Base-by-base conservation (phyloP, 2,329 filamentous ascomycete species). In the Aspergillus brunneoviolaceus region DNA sequence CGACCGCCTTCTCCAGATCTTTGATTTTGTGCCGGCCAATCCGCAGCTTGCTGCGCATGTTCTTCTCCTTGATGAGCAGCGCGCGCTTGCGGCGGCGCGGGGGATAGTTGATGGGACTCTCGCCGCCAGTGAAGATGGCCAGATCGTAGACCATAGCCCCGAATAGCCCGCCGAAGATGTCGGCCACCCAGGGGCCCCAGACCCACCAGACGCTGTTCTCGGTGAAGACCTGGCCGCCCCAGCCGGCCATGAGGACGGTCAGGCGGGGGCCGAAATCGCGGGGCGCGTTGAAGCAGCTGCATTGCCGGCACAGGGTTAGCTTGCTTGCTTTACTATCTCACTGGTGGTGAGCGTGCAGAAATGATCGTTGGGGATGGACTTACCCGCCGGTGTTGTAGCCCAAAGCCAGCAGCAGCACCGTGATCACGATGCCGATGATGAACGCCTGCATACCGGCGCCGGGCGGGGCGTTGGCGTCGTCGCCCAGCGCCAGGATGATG, bases 381-480 rank as follows among this genome's bases (percentile, higher is more conserved):
- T 62, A 72, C 66, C 70, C 70, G 19, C 75, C 75, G 3, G 73
- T 76, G 47, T 76, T 76, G 61, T 72, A 76, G 0, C 72, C 73
- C 14, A 77, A 64, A 4, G 59, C 55, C 1, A 67, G 49, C 4
- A 55, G 39, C 12, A 67, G 33, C 0, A 63, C 53, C 5, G 51
- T 55, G 23, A 67, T 63, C 12, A 67, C 9, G 0, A 67, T 39
- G 1, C 65, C 65, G 14, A 67, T 55, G 19, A 66, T 65, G 16
- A 77, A 76, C 0, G 74, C 69, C 31, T 74, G 71, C 76, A 76
- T 77, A 60, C 76, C 75, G 10, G 77, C 77, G 1, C 78, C 78
- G 1, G 78, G 79, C 2, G 79, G 78, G 0, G 76, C 73, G 57
- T 81, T 81, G 11, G 70, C 70, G 48, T 80, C 76, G 53, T 80